phyloP scores from a whole-genome alignment of 768 basidiomycete genomes.

The Crassisporium funariophilum region DNA sequence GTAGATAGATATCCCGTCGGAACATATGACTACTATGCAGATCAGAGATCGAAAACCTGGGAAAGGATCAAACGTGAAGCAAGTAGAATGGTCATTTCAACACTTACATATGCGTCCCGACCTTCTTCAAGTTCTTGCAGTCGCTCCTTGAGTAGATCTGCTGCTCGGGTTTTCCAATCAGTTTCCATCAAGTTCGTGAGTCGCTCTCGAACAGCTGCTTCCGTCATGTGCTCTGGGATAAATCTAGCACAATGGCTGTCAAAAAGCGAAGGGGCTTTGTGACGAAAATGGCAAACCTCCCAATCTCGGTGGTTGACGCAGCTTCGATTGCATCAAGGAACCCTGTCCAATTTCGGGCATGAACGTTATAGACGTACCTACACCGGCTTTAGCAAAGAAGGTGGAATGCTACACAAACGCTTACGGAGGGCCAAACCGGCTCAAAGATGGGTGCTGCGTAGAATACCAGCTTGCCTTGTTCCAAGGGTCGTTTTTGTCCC shows the following conservation, averaged over 20 bases:
- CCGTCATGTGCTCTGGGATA: conserved; percentile 33
- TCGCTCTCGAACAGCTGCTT: conserved; percentile 25
- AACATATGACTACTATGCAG: too few species aligned
- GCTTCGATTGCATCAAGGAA: conserved; percentile 29
- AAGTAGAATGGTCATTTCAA: neutral
- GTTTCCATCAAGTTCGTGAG: conserved; percentile 27
- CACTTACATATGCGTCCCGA: conserved; percentile 16
- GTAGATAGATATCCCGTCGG: too few species aligned
- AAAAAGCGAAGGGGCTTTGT: neutral
- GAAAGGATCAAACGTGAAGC: neutral
- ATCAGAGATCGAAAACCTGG: neutral
- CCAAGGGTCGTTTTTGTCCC: conserved; percentile 27
- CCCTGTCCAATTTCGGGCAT: conserved; percentile 25
- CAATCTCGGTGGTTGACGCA: conserved; percentile 30
- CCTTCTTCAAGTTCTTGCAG: conserved; percentile 12
- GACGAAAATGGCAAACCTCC: conserved; percentile 19
- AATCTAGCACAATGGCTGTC: conserved; percentile 16
- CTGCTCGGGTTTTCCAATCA: conserved; percentile 32
- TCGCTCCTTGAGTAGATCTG: conserved; percentile 18
- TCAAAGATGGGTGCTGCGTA: conserved; percentile 33
- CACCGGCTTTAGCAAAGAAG: neutral
- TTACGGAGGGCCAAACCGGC: conserved; percentile 30
- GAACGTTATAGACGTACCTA: conserved; percentile 36
- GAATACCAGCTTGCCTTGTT: conserved; percentile 27
- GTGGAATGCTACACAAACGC: conserved; percentile 4